A percentile compares a stretch with the other conserved stretches of the same genome.
These are phyloP conservation scores for Niveomyces coronatus DNA, from an alignment of 2,329 filamentous ascomycete genomes.

Conservation along the genomic window DNA sequence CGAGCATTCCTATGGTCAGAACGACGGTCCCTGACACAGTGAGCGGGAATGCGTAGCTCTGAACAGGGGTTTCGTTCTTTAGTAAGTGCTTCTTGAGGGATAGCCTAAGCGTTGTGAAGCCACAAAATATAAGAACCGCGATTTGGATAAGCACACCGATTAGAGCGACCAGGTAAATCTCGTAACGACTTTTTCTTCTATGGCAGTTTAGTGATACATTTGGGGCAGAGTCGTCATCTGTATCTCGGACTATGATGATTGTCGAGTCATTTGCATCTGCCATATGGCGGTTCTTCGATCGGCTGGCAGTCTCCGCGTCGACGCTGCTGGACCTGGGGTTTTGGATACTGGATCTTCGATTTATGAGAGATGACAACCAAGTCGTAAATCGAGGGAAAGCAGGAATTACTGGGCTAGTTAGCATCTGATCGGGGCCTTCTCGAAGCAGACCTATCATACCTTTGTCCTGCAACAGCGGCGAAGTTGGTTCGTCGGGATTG, in stretches of 20 bases:
- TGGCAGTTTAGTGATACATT: not conserved
- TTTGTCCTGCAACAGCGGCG: not conserved
- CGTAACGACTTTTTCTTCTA: not conserved
- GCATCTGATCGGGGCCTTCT: not conserved
- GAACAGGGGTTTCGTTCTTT: not conserved
- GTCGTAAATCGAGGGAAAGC: not conserved
- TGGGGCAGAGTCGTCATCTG: not conserved
- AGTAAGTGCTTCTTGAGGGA: not conserved
- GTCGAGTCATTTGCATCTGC: too few species aligned
- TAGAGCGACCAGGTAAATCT: not conserved
- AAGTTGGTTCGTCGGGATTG: not conserved
- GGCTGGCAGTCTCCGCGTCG: not conserved
- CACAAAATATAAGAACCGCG: not conserved
- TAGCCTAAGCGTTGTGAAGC: not conserved
- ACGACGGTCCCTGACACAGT: not conserved
- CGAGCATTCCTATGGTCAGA: constrained; percentile 15
- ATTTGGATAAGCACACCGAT: not conserved
- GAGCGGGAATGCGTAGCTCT: not conserved
- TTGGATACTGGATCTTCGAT: not conserved
- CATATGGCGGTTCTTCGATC: too few species aligned
- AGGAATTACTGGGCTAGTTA: not conserved
- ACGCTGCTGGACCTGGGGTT: not conserved
- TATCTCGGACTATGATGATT: not conserved
- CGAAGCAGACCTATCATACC: not conserved
- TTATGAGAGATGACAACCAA: not conserved